Evolutionary conservation across 2,329 filamentous ascomycete species (phyloP), one percentile per base, ranked within the genome.

Genomic region (Hawksworthiomyces lignivorus): DNA sequence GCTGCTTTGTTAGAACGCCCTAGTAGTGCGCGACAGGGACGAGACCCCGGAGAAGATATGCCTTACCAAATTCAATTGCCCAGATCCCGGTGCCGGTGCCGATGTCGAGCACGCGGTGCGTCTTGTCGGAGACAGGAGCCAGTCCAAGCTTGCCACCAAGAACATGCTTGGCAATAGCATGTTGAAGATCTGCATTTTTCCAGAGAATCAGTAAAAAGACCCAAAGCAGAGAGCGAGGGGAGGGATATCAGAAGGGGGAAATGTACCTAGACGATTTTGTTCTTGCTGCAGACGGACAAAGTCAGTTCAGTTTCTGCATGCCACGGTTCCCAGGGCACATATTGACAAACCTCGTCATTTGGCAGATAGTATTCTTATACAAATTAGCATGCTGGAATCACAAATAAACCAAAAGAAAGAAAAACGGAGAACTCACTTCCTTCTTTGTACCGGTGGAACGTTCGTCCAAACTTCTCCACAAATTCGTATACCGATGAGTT

Each of bases 1-100:
- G 43, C 24, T 26, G 24, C 12, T 12, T 8, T 8, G 24, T 26
- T 26, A 12, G 24, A n/a, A 26, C 8, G 12, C 12, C 8, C 8
- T 26, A 26, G 8, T 26, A 26, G 3, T 26, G 12, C 12, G 24
- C 12, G 24, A 12, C 8, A 26, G 24, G 12, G 12, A 26, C 8
- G 2, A 2, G 12, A 26, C 8, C 8, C 8, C 2, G 12, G 12
- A 26, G 12, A 26, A 26, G 12, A 26, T 26, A n/a, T n/a, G n/a
- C n/a, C n/a, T n/a, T n/a, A 26, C 24, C 33, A 31, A 41, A 45
- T 18, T 45, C 43, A 35, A 51, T 51, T 28, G 52, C 48, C 51
- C 52, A 53, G 20, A 50, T 51, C 20, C 51, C 51, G 9, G 50
- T 54, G n/a, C 52, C 52, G 1, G 50, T 52, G 19, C 45, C 43